phyloP scores from a whole-genome alignment of 2,329 filamentous ascomycete species.

The Calycina marina region DNA sequence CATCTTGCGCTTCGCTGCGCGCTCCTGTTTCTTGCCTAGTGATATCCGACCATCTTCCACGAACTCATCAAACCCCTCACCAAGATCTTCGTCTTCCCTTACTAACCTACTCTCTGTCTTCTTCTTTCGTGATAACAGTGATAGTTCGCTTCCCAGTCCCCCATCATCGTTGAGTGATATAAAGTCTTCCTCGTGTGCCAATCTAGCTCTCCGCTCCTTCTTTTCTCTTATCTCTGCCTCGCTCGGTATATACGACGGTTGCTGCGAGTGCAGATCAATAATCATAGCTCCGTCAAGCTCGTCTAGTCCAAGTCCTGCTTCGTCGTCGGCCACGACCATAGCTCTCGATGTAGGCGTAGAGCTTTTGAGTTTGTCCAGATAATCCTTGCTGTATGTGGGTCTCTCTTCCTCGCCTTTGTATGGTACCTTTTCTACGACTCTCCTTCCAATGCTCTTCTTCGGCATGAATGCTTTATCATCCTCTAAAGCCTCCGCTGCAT shows the following conservation, averaged over 20 bases:
- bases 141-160: conserved; percentile 19
- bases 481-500: conserved; percentile 34
- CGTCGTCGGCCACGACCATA: conserved; percentile 34
- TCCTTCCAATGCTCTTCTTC: conserved; percentile 48
- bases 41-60: conserved; percentile 73
- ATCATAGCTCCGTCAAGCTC: conserved; percentile 51
- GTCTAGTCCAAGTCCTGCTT: conserved; percentile 41
- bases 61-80: conserved; percentile 86
- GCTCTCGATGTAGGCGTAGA: conserved; percentile 75
- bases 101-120: conserved; percentile 62
- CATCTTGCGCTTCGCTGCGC: conserved; percentile 49
- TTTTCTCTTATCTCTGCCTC: conserved; percentile 80
- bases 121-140: conserved; percentile 37
- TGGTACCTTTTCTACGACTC: conserved; percentile 38
- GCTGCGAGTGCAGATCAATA: conserved; percentile 31
- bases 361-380: conserved; percentile 70
- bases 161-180: conserved; percentile 49
- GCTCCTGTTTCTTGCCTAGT: conserved; percentile 65
- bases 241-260: conserved; percentile 48
- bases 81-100: conserved; percentile 79
- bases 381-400: conserved; percentile 74
- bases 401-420: conserved; percentile 47
- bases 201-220: conserved; percentile 72
- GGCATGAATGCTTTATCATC: conserved; percentile 41
- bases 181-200: conserved; percentile 59